Evolutionary conservation across 495 filamentous ascomycete species (phyloP).

Genomic region (Tuber umbilicatum): DNA sequence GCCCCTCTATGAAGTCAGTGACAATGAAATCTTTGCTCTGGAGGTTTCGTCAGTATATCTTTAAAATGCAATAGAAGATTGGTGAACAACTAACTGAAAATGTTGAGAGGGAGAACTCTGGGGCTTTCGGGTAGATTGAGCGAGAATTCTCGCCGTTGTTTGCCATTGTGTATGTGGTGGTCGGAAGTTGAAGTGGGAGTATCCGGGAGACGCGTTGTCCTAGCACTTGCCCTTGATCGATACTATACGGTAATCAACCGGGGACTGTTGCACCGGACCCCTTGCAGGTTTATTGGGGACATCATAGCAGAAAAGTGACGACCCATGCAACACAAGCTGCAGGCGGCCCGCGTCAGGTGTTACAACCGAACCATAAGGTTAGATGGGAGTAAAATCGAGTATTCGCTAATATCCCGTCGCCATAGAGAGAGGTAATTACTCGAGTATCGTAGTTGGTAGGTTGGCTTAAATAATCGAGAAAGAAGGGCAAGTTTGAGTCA

Average conservation of each 20-base stretch:
- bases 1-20: constrained; percentile 89
- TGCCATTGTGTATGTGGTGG: constrained; percentile 31
- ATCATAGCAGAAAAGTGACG: neutral
- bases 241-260: neutral
- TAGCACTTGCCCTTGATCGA: neutral
- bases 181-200: constrained; percentile 15
- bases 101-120: constrained; percentile 62
- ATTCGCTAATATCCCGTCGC: too few species aligned
- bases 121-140: constrained; percentile 56
- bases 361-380: neutral
- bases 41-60: constrained; percentile 9
- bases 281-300: neutral
- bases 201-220: neutral
- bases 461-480: too few species aligned
- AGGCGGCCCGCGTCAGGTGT: too few species aligned
- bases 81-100: constrained; percentile 49
- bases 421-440: too few species aligned
- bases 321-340: neutral
- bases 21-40: constrained; percentile 85
- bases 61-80: neutral
- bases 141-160: constrained; percentile 41
- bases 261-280: neutral
- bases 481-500: too few species aligned
- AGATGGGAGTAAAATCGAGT: too few species aligned
- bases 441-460: too few species aligned